Evolutionary conservation across 106 monocot species (phyloP).

Genomic region (Iris macrosiphon): DNA sequence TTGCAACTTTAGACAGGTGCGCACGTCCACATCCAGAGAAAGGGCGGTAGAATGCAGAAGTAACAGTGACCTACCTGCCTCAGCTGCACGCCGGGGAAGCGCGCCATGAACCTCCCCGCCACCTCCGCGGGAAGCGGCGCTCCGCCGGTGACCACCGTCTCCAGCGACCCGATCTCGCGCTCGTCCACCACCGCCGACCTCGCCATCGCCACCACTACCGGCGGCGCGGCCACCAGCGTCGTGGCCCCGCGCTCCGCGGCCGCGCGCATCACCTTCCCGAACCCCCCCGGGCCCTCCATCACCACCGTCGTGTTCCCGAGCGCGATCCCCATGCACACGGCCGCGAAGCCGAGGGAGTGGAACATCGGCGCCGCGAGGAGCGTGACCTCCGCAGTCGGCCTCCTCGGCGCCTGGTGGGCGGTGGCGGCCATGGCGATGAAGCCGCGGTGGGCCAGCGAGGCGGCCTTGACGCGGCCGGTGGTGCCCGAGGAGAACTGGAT

Average conservation of each 20-base stretch:
- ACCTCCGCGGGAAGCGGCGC: conserved; percentile 6
- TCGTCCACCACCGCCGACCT: background rate
- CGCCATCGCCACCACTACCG: conserved; percentile 12
- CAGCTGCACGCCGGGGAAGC: conserved; percentile 2
- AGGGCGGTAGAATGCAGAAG: too few relatives aligned
- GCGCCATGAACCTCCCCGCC: background rate
- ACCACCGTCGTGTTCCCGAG: conserved; percentile 16
- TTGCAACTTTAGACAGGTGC: too few relatives aligned
- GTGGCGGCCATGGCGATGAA: conserved; percentile 15
- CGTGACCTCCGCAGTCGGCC: conserved; percentile 7
- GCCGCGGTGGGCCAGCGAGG: conserved; percentile 24
- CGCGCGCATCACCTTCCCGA: conserved; percentile 1
- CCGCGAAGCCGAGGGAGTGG: conserved; percentile 44
- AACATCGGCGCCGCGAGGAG: conserved; percentile 45
- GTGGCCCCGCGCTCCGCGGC: conserved; percentile 12
- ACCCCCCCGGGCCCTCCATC: background rate
- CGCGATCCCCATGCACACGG: conserved; percentile 11
- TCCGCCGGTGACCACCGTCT: conserved; percentile 4
- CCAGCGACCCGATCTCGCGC: background rate
- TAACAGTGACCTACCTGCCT: too few relatives aligned
- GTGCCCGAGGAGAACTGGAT: conserved; percentile 51
- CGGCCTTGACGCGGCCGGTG: conserved; percentile 34
- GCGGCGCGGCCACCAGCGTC: conserved; percentile 2
- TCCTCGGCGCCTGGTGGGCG: background rate
- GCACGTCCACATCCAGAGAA: too few relatives aligned